Evolutionary conservation across 2,329 filamentous ascomycete species (phyloP), one percentile per base, ranked within the genome.

Genomic region (Sporothrix variecibatus): DNA sequence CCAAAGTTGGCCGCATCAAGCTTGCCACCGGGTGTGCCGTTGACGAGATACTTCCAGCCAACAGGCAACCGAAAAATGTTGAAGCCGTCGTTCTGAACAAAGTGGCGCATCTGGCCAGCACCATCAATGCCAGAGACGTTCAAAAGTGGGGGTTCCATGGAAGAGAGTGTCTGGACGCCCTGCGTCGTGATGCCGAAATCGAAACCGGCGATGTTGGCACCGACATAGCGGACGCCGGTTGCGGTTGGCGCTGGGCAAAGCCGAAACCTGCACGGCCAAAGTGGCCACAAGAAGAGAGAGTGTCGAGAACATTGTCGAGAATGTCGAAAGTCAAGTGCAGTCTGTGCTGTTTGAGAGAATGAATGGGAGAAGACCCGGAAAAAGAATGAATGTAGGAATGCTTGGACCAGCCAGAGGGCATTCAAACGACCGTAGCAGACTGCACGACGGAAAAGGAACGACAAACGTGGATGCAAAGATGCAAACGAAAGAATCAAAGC

Each of bases 91-190:
- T 87, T 83, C n/a, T 82, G 83, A 67, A 85, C 82, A 76, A 90
- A 90, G 77, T 90, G 88, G 68, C 86, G 81, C 83, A 89, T 88
- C 77, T 89, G 87, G 3, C 79, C 82, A 2, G 58, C 34, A 26
- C 74, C 67, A 28, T 69, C 67, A 31, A 69, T 53, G 20, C 67
- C 67, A 3, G 67, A 69, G 17, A 38, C 46, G 28, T 69, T 69
- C 1, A 38, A 3, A 7, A 69, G 67, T 17, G 67, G 67, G 2
- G 43, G 46, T 12, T 69, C 26, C 46, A 69, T 69, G 1, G 67
- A 56, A 17, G 67, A 23, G 1, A 73, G 28, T 8, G 26, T 51
- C 23, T 53, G 53, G 20, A 62, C 34, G 38, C 70, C 73, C 70
- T 73, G 31, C 17, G 40, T 85, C 9, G 76, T 76, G 74, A 82